Base-by-base conservation (phyloP, 805 yeast species). In the Spathaspora girioi region DNA sequence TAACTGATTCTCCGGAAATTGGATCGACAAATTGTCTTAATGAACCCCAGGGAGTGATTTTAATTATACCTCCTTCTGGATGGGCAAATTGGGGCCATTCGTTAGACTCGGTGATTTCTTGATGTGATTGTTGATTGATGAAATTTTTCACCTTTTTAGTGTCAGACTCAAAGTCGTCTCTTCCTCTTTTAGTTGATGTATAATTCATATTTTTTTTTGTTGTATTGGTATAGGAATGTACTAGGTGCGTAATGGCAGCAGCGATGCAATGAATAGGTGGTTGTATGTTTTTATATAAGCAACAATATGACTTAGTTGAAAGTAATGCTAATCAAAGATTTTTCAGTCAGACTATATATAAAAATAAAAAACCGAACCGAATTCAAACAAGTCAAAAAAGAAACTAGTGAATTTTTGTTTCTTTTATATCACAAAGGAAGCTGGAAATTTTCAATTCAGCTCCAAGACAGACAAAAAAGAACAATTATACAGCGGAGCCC, bases 21-120 rank as follows among this genome's bases (percentile, higher is more conserved):
- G 64, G 59, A 48, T 74, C 66, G 26, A 69, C 71, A 57, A 61
- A 70, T 54, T 73, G 77, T 55, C 86, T 67, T 41, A 82, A 67
- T 46, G 81, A 79, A n/a, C 87, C 87, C 69, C 83, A 75, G 20
- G 87, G 86, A 1, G 86, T 81, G 51, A 82, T 78, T 61, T 81
- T 83, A 45, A 82, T 78, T 29, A 71, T 71, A 0, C 87, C 87
- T 9, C 87, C 87, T 11, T 81, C 81, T 1, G 87, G 87, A 55
- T 81, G 86, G 48, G 73, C 72, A 56, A 78, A 82, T 51, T 76
- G 69, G 12, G 87, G 83, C 75, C 80, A 81, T 50, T 80, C 83
- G 40, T 71, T 66, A 15, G 64, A 59, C 3, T 61, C 55, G 19
- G 58, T 46, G 27, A 56, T 56, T 46, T 53, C 56, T 47, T 59